Base-by-base conservation (phyloP, 768 basidiomycete genomes). In the Suillus americanus region DNA sequence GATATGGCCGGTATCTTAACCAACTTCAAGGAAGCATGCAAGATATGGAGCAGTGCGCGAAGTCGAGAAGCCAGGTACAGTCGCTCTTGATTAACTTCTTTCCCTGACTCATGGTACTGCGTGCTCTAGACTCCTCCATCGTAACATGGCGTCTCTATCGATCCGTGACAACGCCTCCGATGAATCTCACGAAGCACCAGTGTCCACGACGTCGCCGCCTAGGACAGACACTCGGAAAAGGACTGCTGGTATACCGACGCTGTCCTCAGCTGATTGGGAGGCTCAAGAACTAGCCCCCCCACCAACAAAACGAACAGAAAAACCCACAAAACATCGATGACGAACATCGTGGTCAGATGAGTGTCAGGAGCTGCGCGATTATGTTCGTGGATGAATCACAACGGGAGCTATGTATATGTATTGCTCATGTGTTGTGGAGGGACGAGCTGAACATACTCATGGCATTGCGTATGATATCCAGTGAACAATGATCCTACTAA, bases 61-160 rank as follows among this genome's bases (percentile, higher is more conserved):
- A 85, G 88, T 65, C 83, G 88, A 57, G 93, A 96, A 74, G 81
- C 92, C 33, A 87, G 88, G 92, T 94, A 70, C 75, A 89, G 70
- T 60, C 4, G 69, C 61, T 3, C 18, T 61, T 7, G n/a, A 33
- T 53, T 8, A 5, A 37, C 3, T 6, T 4, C 25, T 40, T 20
- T 30, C 43, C 37, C 43, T 14, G 10, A 14, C 23, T 30, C 25
- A 48, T 12, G 14, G 35, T 33, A 43, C 45, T 33, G 65, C 33
- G 20, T 10, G 1, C 23, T 35, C 10, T 54, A 75, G 74, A 55
- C 61, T 68, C 18, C 61, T 75, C 59, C 64, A 66, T 48, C 68
- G 53, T 57, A 64, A 46, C 53, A 70, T 75, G 25, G 57, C 73
- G 1, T 68, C 75, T 7, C 62, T 75, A 65, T 78, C 80, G 8